Base-by-base conservation (phyloP, 306 rosid species). In the Macrotyloma uniflorum region DNA sequence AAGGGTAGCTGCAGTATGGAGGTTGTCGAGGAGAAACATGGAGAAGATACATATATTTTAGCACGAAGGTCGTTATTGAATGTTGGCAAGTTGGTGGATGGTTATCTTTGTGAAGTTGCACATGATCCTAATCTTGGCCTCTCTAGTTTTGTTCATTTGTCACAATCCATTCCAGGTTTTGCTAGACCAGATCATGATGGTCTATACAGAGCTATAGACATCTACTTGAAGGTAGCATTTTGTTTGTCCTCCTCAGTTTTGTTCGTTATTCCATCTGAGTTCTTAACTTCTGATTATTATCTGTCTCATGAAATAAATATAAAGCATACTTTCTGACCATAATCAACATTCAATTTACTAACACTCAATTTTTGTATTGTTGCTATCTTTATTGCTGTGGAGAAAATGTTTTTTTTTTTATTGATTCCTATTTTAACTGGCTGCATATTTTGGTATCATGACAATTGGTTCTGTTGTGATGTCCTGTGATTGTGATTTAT, bases 111-210 rank as follows among this genome's bases (percentile, higher is more conserved):
- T 0, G 96, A 93, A 90, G 83, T 96, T 83, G 92, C 97, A 0
- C 78, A 43, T 49, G 98, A 96, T 80, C 89, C 79, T 3, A 91
- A 89, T 83, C 90, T 96, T 47, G 51, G 85, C n/a, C 87, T 89
- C 47, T 45, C 86, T 55, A 77, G 89, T 83, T 96, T 93, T 81
- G 61, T 89, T 28, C 90, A 79, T 53, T 75, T 96, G 78, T 84
- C 98, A 4, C 88, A 83, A 85, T 86, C 90, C 35, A 67, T 93
- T 80, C 97, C 97, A 12, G 88, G 78, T 40, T 83, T 82, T 45
- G 90, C 89, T 11, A 84, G 99, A 84, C 93, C 96, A 47, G 83
- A 90, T 82, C 99, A 96, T 35, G 96, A 96, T 77, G 91, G 89
- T 28, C 77, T 93, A n/a, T 96, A 96, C 86, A 75, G 85, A 78